Evolutionary conservation across 768 basidiomycete genomes (phyloP).

Genomic region (Porphyrellus cyaneotinctus): DNA sequence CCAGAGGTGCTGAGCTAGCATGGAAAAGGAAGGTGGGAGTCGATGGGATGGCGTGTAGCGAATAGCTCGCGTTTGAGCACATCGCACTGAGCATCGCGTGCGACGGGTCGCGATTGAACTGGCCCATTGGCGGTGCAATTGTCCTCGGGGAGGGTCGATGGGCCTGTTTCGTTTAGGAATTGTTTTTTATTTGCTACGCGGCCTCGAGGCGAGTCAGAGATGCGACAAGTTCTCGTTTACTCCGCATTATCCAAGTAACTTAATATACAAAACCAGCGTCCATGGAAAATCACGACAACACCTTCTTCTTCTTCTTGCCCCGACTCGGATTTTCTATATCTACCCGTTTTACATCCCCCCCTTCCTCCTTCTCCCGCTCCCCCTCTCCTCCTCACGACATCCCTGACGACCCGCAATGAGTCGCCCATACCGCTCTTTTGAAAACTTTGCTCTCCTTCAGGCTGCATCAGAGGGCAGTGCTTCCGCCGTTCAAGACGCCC

Average conservation of each 20-base stretch:
- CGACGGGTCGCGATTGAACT: too few relatives aligned
- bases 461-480: conserved; percentile 58
- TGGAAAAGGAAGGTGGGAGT: conserved; percentile 10
- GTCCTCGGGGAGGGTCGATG: conserved; percentile 2
- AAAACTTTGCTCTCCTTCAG: conserved; percentile 44
- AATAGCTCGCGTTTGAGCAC: too few relatives aligned
- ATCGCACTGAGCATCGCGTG: too few relatives aligned
- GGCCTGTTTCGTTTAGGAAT: neutral
- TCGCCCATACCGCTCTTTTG: conserved; percentile 37
- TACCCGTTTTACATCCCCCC: conserved; percentile 12
- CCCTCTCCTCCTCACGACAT: conserved; percentile 24
- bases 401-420: conserved; percentile 34
- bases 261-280: conserved; percentile 6
- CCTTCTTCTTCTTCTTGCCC: conserved; percentile 4
- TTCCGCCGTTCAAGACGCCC: conserved; percentile 47
- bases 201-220: conserved; percentile 28
- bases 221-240: conserved; percentile 7
- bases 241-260: conserved; percentile 29
- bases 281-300: conserved; percentile 23
- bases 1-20: too few relatives aligned
- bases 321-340: conserved; percentile 12
- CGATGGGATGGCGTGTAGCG: too few relatives aligned
- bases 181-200: conserved; percentile 8
- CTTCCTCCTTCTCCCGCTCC: neutral
- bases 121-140: conserved; percentile 9